A percentile compares a stretch with the other conserved stretches of the same genome.
phyloP scores from a whole-genome alignment of 169 alveolate species.

The Eimeria necatrix region DNA sequence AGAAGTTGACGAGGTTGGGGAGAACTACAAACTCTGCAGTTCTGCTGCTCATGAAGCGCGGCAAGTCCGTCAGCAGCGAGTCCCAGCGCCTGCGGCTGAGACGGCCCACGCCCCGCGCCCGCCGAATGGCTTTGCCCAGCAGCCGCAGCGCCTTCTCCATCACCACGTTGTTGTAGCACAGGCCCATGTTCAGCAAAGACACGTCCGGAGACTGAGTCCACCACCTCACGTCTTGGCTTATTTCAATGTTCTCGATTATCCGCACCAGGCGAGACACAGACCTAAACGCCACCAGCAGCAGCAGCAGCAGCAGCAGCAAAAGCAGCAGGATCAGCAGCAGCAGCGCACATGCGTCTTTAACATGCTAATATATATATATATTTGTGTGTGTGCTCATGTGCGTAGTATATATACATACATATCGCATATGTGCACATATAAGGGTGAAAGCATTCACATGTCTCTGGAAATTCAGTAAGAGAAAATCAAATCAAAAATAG shows the following conservation, averaged over 20 bases:
- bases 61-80: not conserved
- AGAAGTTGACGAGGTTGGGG: constrained; percentile 62
- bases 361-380: constrained; percentile 1
- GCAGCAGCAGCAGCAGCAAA: not conserved
- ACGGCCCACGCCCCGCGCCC: constrained; percentile 16
- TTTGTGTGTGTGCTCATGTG: constrained; percentile 13
- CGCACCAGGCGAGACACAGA: constrained; percentile 80
- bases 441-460: too few species aligned
- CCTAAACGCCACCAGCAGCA: constrained; percentile 2
- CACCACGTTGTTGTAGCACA: constrained; percentile 47
- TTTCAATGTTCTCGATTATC: constrained; percentile 80
- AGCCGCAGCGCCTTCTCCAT: not conserved
- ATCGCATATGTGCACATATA: too few species aligned
- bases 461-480: too few species aligned
- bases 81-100: not conserved
- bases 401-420: too few species aligned
- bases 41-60: not conserved
- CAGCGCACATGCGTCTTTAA: not conserved
- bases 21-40: constrained; percentile 45
- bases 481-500: too few species aligned
- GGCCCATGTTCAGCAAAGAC: constrained; percentile 81
- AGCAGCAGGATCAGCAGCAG: too few species aligned
- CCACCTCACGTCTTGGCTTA: constrained; percentile 81
- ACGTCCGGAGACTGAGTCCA: constrained; percentile 85
- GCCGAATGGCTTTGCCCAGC: not conserved